These are phyloP conservation scores for Termitomyces sp. DNA, from an alignment of 768 basidiomycete genomes.

Conservation along the genomic window DNA sequence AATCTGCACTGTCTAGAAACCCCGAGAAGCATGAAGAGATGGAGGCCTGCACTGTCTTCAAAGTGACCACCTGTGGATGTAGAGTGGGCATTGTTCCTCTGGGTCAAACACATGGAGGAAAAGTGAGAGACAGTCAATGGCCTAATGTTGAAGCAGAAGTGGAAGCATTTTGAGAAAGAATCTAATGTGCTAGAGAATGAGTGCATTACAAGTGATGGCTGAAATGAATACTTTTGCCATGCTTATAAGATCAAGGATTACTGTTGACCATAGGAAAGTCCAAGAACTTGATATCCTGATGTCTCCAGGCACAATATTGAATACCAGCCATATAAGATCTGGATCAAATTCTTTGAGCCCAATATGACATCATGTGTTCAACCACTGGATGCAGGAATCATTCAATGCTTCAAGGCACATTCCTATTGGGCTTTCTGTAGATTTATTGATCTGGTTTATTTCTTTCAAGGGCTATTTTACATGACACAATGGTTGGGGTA, in stretches of 20 bases:
- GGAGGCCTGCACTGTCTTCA: no score
- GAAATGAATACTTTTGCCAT: background rate
- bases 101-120: background rate
- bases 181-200: background rate
- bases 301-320: slow-evolving; percentile 26
- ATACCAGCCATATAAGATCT: slow-evolving; percentile 26
- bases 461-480: no score
- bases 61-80: no score
- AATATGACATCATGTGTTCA: slow-evolving; percentile 24
- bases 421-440: slow-evolving; percentile 25
- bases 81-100: background rate
- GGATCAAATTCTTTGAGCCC: slow-evolving; percentile 14
- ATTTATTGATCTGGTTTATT: no score
- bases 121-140: background rate
- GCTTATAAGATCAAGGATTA: slow-evolving; percentile 13
- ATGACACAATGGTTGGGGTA: no score
- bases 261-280: background rate
- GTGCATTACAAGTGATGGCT: background rate
- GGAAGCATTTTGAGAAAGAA: background rate
- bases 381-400: slow-evolving; percentile 23
- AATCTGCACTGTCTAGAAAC: no score
- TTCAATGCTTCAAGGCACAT: slow-evolving; percentile 39
- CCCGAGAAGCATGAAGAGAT: no score
- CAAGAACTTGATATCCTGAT: slow-evolving; percentile 12
- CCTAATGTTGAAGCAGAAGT: background rate